Evolutionary conservation across 345 rosid species (phyloP), one percentile per base, ranked within the genome.

Genomic region (Rubroshorea leprosula): DNA sequence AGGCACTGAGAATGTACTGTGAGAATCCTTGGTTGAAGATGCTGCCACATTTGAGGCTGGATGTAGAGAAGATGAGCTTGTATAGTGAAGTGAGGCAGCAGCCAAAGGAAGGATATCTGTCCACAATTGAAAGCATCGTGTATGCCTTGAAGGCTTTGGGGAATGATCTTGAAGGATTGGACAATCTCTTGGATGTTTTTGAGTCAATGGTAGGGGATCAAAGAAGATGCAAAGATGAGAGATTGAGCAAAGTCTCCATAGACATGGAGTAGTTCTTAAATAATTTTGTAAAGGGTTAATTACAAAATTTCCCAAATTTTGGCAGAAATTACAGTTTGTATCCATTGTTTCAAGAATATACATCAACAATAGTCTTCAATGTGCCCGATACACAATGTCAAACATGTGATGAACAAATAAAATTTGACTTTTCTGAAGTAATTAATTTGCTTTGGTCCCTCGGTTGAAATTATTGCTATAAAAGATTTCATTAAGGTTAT

Each of bases 21-120:
- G 98, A 91, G 79, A 82, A 86, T 54, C 96, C 95, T 15, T 88
- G 98, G 98, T 71, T 91, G 72, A 85, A 76, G 78, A 41, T 91
- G 54, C 60, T 86, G 85, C 81, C 84, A 0, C 98, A 91, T 65
- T 57, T 88, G 64, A 85, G 76, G 73, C 75, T 88, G 68, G 85
- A 85, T 52, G 67, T 80, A 24, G 82, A 78, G 44, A 73, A 62
- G 54, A 55, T 49, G 55, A 88, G 98, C 64, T 73, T 91, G 70
- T 91, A 82, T 58, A 18, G 62, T 65, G 96, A 86, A 71, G 86
- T 86, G 43, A 76, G 95, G 51, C 70, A 73, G 17, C 92, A 91
- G 75, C 96, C 98, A 2, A 84, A 74, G 65, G 80, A 65, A 7
- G 96, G 95, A 13, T 88, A 68, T 68, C 68, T 91, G 67, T 91